Conservation (phyloP, 306 rosid species). For the Bauhinia variegata region DNA sequence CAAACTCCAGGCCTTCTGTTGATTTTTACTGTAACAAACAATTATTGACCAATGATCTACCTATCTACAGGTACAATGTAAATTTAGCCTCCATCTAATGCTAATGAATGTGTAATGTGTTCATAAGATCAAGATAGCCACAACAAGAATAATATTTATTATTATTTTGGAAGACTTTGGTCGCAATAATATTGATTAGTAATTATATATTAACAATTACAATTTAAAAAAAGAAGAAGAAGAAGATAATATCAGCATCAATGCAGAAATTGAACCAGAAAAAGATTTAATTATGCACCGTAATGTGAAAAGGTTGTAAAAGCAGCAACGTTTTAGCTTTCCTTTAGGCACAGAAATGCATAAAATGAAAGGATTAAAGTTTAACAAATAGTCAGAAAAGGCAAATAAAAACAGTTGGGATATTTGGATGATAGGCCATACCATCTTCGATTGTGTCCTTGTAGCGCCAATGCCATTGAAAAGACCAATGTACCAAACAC, state of each 20-base stretch:
- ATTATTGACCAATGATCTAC: neutral
- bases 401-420: constrained; percentile 22
- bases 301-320: neutral
- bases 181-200: neutral
- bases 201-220: neutral
- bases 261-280: neutral
- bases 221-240: neutral
- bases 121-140: neutral
- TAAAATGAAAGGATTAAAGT: constrained; percentile 15
- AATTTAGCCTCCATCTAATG: neutral
- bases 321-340: neutral
- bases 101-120: neutral
- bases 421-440: constrained; percentile 41
- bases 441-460: constrained; percentile 95
- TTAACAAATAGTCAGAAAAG: neutral
- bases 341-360: constrained; percentile 10
- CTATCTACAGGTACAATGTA: neutral
- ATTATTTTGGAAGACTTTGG: neutral
- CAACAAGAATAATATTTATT: neutral
- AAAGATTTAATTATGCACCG: neutral
- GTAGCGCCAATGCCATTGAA: constrained; percentile 90
- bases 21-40: neutral
- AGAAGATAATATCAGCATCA: neutral
- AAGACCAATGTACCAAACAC: constrained; percentile 91
- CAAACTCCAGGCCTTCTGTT: constrained; percentile 7